phyloP scores from a whole-genome alignment of 208 protist genomes.

The Acanthamoeba sp. region DNA sequence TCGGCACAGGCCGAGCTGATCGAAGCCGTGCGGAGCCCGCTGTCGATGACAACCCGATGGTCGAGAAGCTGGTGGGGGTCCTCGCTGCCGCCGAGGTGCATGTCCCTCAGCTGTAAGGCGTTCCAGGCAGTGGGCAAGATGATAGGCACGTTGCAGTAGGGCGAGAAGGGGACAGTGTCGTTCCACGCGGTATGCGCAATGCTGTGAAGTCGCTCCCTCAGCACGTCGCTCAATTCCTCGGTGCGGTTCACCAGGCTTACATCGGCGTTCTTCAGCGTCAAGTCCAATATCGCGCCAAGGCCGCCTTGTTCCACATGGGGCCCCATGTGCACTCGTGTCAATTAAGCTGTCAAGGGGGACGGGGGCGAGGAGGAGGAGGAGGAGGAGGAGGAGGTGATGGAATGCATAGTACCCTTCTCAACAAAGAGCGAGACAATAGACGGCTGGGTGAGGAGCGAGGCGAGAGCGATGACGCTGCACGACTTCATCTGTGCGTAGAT shows the following conservation, averaged over 20 bases:
- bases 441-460: background rate
- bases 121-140: conserved; percentile 24
- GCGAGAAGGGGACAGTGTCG: conserved; percentile 49
- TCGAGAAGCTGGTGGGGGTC: background rate
- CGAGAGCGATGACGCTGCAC: conserved; percentile 31
- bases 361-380: background rate
- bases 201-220: conserved; percentile 1
- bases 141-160: conserved; percentile 66
- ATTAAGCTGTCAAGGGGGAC: background rate
- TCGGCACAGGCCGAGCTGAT: conserved; percentile 11
- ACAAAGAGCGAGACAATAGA: conserved; percentile 23
- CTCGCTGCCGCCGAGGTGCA: background rate
- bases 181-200: conserved; percentile 27
- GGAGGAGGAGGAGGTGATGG: background rate
- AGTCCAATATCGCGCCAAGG: background rate
- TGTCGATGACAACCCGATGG: background rate
- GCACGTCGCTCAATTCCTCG: conserved; percentile 40
- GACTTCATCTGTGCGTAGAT: conserved; percentile 69
- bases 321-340: background rate
- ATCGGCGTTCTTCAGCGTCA: conserved; percentile 27
- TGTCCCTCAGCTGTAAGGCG: background rate
- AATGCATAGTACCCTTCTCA: conserved; percentile 17
- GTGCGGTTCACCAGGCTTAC: background rate
- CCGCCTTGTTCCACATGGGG: background rate
- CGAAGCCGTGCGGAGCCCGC: background rate